Conservation (phyloP, 208 protist genomes). For the Leptomonas seymouri region DNA sequence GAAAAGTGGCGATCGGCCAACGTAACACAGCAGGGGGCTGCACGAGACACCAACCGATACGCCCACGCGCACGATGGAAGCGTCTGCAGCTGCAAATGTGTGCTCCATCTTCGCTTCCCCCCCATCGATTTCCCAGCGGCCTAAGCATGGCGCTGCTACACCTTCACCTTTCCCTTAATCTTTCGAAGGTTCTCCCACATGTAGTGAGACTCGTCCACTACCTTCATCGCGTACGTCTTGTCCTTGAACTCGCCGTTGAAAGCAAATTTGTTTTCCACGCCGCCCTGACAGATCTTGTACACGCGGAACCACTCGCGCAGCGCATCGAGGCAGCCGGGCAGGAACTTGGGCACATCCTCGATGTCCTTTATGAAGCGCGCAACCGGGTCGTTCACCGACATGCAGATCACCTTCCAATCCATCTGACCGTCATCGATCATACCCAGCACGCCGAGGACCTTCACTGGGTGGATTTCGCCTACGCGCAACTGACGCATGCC, state of each 20-base stretch:
- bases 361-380: constrained; percentile 92
- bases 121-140: too few species aligned
- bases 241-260: constrained; percentile 91
- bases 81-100: too few species aligned
- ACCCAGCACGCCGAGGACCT: constrained; percentile 91
- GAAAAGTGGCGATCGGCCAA: too few species aligned
- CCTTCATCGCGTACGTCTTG: constrained; percentile 84
- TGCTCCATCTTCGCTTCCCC: too few species aligned
- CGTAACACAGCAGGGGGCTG: too few species aligned
- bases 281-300: constrained; percentile 94
- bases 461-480: constrained; percentile 85
- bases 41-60: too few species aligned
- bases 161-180: constrained; percentile 79
- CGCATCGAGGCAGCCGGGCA: constrained; percentile 89
- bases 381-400: constrained; percentile 90
- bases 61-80: too few species aligned
- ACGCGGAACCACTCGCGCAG: constrained; percentile 91
- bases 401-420: constrained; percentile 96
- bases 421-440: constrained; percentile 96
- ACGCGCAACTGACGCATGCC: constrained; percentile 83
- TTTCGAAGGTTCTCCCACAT: constrained; percentile 93
- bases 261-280: constrained; percentile 93
- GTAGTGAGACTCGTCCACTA: constrained; percentile 91
- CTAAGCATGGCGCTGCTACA: constrained; percentile 39
- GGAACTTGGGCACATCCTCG: constrained; percentile 85